phyloP scores from a whole-genome alignment of 176 grass and related monocot species.

The Neostapfia colusana region DNA sequence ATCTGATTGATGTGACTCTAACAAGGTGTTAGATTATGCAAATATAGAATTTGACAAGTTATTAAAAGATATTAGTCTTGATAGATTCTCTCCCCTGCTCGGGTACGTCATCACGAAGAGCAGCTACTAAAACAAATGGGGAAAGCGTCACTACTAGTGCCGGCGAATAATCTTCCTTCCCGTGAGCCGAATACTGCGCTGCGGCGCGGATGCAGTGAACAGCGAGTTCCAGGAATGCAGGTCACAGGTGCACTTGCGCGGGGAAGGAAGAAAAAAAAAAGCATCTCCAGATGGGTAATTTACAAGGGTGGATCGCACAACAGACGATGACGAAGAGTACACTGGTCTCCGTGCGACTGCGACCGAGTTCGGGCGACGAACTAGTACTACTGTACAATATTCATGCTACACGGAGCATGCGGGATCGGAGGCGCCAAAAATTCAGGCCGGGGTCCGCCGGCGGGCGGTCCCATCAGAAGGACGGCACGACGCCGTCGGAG shows the following conservation, averaged over 20 bases:
- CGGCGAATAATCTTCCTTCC: not conserved
- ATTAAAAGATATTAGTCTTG: no score
- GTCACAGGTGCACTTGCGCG: not conserved
- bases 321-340: not conserved
- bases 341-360: not conserved
- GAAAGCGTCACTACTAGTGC: not conserved
- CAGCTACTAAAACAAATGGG: not conserved
- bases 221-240: not conserved
- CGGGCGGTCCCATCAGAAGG: slow-evolving; percentile 31
- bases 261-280: not conserved
- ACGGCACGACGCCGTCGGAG: slow-evolving; percentile 51
- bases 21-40: no score
- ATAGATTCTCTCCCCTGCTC: not conserved
- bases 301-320: slow-evolving; percentile 25
- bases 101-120: not conserved
- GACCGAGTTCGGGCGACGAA: slow-evolving; percentile 4
- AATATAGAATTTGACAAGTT: no score
- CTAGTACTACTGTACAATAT: slow-evolving; percentile 35
- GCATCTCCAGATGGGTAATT: slow-evolving; percentile 18
- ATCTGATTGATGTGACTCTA: no score
- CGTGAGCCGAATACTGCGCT: not conserved
- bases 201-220: slow-evolving; percentile 1
- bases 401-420: slow-evolving; percentile 34
- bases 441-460: not conserved
- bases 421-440: slow-evolving; percentile 24